Evolutionary conservation across 495 filamentous ascomycete genomes (phyloP).

Genomic region (Parmelia sp.): DNA sequence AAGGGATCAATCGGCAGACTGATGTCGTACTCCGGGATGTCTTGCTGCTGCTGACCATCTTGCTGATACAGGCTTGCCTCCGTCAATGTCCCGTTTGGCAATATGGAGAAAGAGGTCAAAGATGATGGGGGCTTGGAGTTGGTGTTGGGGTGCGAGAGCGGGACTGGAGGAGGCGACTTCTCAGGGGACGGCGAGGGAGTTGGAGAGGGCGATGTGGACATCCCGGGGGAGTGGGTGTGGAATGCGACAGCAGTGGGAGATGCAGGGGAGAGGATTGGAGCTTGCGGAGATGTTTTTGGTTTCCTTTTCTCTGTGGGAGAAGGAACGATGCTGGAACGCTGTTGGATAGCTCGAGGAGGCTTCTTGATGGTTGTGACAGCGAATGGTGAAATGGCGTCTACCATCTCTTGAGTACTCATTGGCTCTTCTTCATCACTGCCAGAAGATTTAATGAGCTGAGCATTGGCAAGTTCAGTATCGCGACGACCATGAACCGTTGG

Average conservation of each 20-base stretch:
- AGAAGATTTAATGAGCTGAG: slow-evolving; percentile 5
- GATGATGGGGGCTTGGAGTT: slow-evolving; percentile 16
- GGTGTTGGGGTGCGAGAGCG: slow-evolving; percentile 10
- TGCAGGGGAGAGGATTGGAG: not conserved
- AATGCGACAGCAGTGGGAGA: slow-evolving; percentile 5
- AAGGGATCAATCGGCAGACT: slow-evolving; percentile 15
- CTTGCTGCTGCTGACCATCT: slow-evolving; percentile 23
- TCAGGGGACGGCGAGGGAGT: slow-evolving; percentile 1
- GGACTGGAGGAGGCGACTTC: slow-evolving; percentile 11
- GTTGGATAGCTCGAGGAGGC: slow-evolving; percentile 14
- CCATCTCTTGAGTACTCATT: slow-evolving; percentile 46
- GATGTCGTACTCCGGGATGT: slow-evolving; percentile 2
- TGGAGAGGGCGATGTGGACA: slow-evolving; percentile 19
- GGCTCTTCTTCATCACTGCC: slow-evolving; percentile 21
- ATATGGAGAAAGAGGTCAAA: slow-evolving; percentile 25
- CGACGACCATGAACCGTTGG: not conserved
- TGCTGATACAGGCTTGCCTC: slow-evolving; percentile 16
- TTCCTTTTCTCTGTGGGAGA: slow-evolving; percentile 12
- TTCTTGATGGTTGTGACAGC: slow-evolving; percentile 42
- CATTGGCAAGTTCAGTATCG: not conserved
- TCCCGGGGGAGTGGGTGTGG: slow-evolving; percentile 8
- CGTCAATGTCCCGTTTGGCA: slow-evolving; percentile 24
- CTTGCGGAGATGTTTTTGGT: not conserved
- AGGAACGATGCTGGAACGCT: slow-evolving; percentile 16
- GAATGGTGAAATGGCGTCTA: slow-evolving; percentile 46